A percentile compares a stretch with the other conserved stretches of the same genome.
Evolutionary conservation across 2,329 filamentous ascomycete species (phyloP).

Genomic region (Hirsutella thompsonii): DNA sequence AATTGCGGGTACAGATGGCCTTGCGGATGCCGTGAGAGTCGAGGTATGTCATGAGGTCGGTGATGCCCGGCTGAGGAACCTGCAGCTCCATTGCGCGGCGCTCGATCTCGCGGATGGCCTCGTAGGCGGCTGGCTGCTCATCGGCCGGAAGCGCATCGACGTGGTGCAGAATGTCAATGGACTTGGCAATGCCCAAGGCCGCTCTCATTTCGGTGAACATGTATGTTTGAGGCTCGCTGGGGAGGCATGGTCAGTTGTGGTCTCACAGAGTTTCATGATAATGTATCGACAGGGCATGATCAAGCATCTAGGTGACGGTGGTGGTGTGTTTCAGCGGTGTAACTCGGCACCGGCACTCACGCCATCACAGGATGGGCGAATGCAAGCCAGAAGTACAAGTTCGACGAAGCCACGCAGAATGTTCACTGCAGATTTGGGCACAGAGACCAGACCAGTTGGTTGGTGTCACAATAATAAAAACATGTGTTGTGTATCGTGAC

Average conservation of each 20-base stretch:
- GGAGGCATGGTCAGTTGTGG: neutral
- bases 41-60: constrained; percentile 69
- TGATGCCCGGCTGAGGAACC: constrained; percentile 68
- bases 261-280: neutral
- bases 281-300: too few species aligned
- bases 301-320: too few species aligned
- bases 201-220: constrained; percentile 86
- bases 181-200: constrained; percentile 59
- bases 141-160: constrained; percentile 58
- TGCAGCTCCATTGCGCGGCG: constrained; percentile 68
- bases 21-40: constrained; percentile 55
- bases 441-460: neutral
- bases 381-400: too few species aligned
- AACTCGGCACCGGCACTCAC: too few species aligned
- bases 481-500: too few species aligned
- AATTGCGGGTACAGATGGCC: constrained; percentile 90
- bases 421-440: too few species aligned
- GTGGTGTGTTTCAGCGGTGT: too few species aligned
- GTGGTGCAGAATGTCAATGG: constrained; percentile 77
- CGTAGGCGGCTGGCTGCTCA: constrained; percentile 50
- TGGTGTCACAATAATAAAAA: too few species aligned
- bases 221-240: constrained; percentile 78
- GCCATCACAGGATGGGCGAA: too few species aligned
- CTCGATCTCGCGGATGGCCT: constrained; percentile 69
- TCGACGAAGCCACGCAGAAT: too few species aligned